Conservation (phyloP, 441 rosid genomes). For the Populus hybrid region DNA sequence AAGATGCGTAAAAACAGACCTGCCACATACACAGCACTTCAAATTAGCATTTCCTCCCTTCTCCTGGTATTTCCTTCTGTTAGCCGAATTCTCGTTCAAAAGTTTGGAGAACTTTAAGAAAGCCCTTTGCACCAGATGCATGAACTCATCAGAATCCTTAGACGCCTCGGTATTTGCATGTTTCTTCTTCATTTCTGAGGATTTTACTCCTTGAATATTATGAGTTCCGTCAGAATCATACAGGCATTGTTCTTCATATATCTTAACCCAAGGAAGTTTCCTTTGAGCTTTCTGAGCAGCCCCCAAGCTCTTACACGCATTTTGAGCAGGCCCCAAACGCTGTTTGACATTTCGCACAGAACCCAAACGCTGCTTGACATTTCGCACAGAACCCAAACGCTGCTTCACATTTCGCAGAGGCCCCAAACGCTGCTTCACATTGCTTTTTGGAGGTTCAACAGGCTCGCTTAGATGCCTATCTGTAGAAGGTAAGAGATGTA, state of each 20-base stretch:
- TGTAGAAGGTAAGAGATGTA: conserved; percentile 13
- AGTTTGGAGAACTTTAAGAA: conserved; percentile 45
- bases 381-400: conserved; percentile 6
- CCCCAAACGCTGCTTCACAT: conserved; percentile 25
- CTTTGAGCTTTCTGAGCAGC: conserved; percentile 1
- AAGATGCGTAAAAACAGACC: conserved; percentile 29
- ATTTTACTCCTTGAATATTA: conserved; percentile 15
- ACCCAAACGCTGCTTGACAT: conserved; percentile 9
- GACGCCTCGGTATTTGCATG: conserved; percentile 17
- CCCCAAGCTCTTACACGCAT: conserved; percentile 16
- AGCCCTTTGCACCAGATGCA: conserved; percentile 32
- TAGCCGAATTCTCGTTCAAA: conserved; percentile 44
- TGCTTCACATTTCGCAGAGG: conserved; percentile 15
- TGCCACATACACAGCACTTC: conserved; percentile 52
- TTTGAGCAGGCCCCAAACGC: conserved; percentile 15
- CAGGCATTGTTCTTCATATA: not conserved
- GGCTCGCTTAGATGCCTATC: conserved; percentile 16
- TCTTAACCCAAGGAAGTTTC: conserved; percentile 20
- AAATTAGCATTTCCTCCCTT: conserved; percentile 25
- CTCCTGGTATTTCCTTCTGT: conserved; percentile 35
- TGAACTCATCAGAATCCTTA: conserved; percentile 40
- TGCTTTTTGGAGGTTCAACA: conserved; percentile 8
- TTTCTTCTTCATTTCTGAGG: conserved; percentile 9
- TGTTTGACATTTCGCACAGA: conserved; percentile 16
- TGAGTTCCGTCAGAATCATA: conserved; percentile 17